Evolutionary conservation across 1,284 basidiomycete species (phyloP), one percentile per base, ranked within the genome.

Genomic region (Xerocomus nothofagi): DNA sequence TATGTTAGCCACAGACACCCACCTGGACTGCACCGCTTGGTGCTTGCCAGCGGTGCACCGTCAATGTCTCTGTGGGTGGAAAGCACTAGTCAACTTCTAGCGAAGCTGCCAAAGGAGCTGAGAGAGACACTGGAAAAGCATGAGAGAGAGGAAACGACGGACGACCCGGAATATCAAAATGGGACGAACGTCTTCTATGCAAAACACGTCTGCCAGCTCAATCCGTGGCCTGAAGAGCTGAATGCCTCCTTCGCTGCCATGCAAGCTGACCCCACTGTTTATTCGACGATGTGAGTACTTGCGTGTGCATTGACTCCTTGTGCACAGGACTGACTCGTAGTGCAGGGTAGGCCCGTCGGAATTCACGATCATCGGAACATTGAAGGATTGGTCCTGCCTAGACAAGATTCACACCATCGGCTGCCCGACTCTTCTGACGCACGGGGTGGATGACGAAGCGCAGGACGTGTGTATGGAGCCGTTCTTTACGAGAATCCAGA

Each of bases 11-110:
- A 68, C 57, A 44, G 57, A 37, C 62, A 63, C 15, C 76, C 77
- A 0, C 49, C 52, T 4, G 75, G 76, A 1, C 50, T 81, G n/a
- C 68, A 67, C 38, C 66, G 58, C 6, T 66, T 81, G 8, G 55
- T 78, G 15, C 52, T 79, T 6, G 54, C 65, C 1, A 57, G 59
- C 21, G 51, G 55, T 0, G 44, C 60, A 0, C 58, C 68, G 0
- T 58, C 57, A 14, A 57, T 57, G 52, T 11, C 39, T 3, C 34
- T 65, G 7, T 69, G 67, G 62, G 52, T 47, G 15, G 31, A 61
- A 40, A 47, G 57, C 17, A 49, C 39, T 0, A 33, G 50, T 12
- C 40, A 48, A 14, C 41, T 61, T 1, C 37, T 59, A 29, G 34
- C 38, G 3, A 49, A 44, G 32, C 26, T 69, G 30, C 52, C 69